A percentile compares a stretch with the other conserved stretches of the same genome.
These are phyloP conservation scores for Dactylellina leptospora DNA, from an alignment of 2,329 filamentous ascomycete species.

Conservation along the genomic window DNA sequence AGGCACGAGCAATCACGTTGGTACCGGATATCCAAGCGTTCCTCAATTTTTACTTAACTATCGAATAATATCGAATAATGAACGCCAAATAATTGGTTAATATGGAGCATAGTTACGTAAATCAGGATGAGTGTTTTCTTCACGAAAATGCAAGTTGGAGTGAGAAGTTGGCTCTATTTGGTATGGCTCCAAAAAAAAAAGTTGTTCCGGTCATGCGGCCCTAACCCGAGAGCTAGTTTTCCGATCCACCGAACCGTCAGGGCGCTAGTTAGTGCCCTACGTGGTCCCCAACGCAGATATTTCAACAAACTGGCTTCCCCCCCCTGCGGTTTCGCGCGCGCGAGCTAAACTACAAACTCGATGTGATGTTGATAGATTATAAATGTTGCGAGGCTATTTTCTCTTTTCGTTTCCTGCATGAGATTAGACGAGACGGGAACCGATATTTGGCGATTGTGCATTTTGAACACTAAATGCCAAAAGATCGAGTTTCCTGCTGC, in stretches of 20 bases:
- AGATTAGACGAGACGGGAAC: no score
- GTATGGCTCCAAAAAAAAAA: no score
- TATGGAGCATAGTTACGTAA: conserved; percentile 13
- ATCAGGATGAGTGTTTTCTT: not conserved
- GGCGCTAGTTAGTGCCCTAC: conserved; percentile 22
- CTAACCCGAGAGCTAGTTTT: conserved; percentile 21
- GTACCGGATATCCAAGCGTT: conserved; percentile 7
- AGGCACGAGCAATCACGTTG: not conserved
- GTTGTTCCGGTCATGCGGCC: conserved; percentile 45
- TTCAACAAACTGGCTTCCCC: conserved; percentile 11
- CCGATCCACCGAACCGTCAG: conserved; percentile 45
- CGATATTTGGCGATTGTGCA: not conserved
- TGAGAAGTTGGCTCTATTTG: conserved; percentile 5
- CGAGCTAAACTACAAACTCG: no score
- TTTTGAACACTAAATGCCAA: no score
- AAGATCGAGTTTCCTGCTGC: no score
- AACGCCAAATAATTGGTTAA: no score
- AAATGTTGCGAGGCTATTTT: no score
- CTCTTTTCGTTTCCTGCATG: no score
- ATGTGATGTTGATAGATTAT: no score
- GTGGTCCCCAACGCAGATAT: conserved; percentile 29
- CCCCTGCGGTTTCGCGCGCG: conserved; percentile 2
- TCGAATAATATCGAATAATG: no score
- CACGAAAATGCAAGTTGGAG: not conserved
- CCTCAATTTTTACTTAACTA: not conserved